Evolutionary conservation across 129 eudicot species (phyloP).

Genomic region (Gnaphalium uliginosum): DNA sequence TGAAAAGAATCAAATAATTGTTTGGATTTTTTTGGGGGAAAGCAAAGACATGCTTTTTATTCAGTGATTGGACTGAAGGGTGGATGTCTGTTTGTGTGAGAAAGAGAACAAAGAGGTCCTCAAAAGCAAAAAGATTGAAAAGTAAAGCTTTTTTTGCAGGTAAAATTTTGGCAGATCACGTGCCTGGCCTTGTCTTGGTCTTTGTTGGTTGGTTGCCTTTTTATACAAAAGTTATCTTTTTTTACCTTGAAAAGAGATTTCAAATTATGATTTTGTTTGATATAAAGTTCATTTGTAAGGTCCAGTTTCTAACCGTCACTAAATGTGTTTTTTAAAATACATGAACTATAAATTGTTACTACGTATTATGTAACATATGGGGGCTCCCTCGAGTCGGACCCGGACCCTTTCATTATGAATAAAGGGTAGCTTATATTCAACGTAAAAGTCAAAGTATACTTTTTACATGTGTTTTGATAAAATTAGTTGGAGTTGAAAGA

Average conservation of each 20-base stretch:
- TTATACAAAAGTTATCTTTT: constrained; percentile 13
- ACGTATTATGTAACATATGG: too few species aligned
- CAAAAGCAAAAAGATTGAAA: constrained; percentile 26
- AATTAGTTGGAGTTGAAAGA: too few species aligned
- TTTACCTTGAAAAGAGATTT: constrained; percentile 1
- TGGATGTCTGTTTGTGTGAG: constrained; percentile 38
- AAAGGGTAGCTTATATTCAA: too few species aligned
- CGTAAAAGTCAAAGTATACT: too few species aligned
- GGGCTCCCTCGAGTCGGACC: too few species aligned
- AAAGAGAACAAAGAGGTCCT: constrained; percentile 34
- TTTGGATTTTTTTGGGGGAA: constrained; percentile 39
- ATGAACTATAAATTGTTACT: too few species aligned
- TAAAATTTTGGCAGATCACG: constrained; percentile 82
- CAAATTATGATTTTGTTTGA: constrained; percentile 29
- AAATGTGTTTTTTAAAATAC: too few species aligned
- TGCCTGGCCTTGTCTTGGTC: constrained; percentile 78
- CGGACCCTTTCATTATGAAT: too few species aligned
- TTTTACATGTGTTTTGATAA: too few species aligned
- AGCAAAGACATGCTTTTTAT: constrained; percentile 44
- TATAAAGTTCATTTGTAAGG: not conserved
- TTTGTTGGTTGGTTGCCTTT: constrained; percentile 48
- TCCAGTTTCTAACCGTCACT: not conserved
- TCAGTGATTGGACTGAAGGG: constrained; percentile 76
- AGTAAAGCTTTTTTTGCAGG: constrained; percentile 44
- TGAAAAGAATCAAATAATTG: constrained; percentile 47